These are phyloP conservation scores for Inga oerstediana DNA, from an alignment of 306 rosid genomes.

Conservation along the genomic window DNA sequence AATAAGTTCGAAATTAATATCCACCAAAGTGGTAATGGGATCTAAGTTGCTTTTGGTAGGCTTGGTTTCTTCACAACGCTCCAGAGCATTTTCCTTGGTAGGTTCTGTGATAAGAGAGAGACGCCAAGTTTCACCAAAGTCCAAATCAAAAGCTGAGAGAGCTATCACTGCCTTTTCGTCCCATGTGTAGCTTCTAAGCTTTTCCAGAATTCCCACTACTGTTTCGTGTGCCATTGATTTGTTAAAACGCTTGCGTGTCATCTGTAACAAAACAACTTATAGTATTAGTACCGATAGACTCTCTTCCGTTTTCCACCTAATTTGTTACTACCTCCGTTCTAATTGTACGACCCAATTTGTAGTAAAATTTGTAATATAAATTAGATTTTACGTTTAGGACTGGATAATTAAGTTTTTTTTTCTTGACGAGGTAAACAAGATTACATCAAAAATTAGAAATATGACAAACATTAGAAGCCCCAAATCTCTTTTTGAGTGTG, in stretches of 20 bases:
- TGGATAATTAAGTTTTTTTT: too few species aligned
- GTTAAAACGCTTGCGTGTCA: constrained; percentile 14
- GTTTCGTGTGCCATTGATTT: constrained; percentile 32
- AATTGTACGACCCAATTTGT: too few species aligned
- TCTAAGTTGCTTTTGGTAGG: constrained; percentile 20
- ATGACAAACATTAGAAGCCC: too few species aligned
- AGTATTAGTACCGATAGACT: too few species aligned
- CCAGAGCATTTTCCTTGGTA: background rate
- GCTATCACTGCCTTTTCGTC: constrained; percentile 58
- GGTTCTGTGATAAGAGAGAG: constrained; percentile 36
- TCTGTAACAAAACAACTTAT: background rate
- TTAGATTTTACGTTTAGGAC: too few species aligned
- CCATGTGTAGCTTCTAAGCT: constrained; percentile 46
- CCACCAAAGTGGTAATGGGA: constrained; percentile 41
- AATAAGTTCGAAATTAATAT: constrained; percentile 38
- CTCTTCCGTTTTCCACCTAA: background rate
- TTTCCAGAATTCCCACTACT: constrained; percentile 45
- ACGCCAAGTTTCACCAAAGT: constrained; percentile 57
- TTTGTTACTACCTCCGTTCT: background rate
- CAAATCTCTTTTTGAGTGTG: too few species aligned
- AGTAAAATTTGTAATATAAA: too few species aligned
- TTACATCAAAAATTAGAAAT: too few species aligned
- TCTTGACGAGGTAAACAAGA: too few species aligned
- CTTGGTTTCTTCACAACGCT: constrained; percentile 7
- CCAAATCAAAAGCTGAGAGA: constrained; percentile 52